phyloP scores from a whole-genome alignment of 2,329 filamentous ascomycete species.

The Talaromyces piceae region DNA sequence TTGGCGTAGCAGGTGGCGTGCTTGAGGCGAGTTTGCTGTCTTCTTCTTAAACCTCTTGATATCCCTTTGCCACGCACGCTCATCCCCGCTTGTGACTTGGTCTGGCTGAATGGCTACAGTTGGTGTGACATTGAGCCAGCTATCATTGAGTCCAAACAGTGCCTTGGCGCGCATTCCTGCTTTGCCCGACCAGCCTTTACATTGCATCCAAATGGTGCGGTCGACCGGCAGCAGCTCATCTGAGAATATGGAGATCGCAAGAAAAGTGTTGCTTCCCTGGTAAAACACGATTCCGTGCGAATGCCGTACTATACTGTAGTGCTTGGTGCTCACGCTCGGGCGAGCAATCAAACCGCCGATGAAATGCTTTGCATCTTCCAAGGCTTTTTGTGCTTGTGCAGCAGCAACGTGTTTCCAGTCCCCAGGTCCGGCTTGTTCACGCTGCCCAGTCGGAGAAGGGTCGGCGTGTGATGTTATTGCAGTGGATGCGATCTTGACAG shows the following conservation, averaged over 20 bases:
- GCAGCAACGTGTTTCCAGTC: constrained; percentile 7
- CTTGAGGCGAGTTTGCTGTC: constrained; percentile 37
- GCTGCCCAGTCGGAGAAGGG: background rate
- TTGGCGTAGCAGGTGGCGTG: constrained; percentile 51
- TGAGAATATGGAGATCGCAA: constrained; percentile 58
- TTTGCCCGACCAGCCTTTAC: constrained; percentile 60
- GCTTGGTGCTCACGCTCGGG: constrained; percentile 57
- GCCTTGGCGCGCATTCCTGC: constrained; percentile 61
- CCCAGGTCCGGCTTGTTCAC: background rate
- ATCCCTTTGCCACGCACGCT: constrained; percentile 62
- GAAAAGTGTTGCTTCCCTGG: constrained; percentile 55
- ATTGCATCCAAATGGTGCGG: constrained; percentile 60
- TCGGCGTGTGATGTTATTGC: background rate
- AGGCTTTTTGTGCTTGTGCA: constrained; percentile 25
- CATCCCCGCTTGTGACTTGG: constrained; percentile 50
- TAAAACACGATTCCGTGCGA: constrained; percentile 59
- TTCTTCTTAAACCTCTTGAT: constrained; percentile 57
- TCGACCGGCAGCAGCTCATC: constrained; percentile 50
- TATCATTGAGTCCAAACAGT: constrained; percentile 50
- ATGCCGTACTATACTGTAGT: constrained; percentile 61
- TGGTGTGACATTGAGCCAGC: constrained; percentile 64
- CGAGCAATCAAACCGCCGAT: constrained; percentile 58
- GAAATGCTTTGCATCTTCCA: constrained; percentile 54
- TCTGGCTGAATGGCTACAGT: constrained; percentile 38
- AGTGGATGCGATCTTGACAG: background rate